Evolutionary conservation across 352 stramenopile species (phyloP).

Genomic region (Phytophthora hybrid): DNA sequence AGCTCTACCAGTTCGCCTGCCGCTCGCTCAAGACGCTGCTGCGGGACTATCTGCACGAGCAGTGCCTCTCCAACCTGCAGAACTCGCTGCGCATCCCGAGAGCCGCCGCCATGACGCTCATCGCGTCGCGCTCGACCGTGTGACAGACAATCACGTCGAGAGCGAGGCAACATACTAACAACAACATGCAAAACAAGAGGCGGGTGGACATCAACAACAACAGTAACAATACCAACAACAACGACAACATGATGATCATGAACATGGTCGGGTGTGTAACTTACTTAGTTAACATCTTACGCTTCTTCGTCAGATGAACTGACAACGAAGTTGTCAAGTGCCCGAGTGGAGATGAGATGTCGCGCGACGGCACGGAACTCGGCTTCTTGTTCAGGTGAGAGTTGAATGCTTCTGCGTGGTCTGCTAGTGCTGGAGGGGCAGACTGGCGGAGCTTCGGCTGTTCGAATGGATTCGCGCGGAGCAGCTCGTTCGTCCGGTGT

Average conservation of each 20-base stretch:
- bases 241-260: background rate
- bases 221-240: background rate
- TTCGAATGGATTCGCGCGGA: background rate
- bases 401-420: background rate
- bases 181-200: background rate
- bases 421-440: background rate
- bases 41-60: slow-evolving; percentile 83
- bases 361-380: slow-evolving; percentile 54
- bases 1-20: slow-evolving; percentile 80
- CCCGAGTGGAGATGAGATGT: slow-evolving; percentile 37
- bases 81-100: slow-evolving; percentile 74
- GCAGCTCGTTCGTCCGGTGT: background rate
- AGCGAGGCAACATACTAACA: slow-evolving; percentile 4
- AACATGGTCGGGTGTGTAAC: background rate
- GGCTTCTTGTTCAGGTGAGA: slow-evolving; percentile 37
- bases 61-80: slow-evolving; percentile 78
- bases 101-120: slow-evolving; percentile 67
- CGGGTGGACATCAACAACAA: background rate
- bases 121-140: slow-evolving; percentile 37
- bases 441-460: background rate
- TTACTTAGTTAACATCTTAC: background rate
- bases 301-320: slow-evolving; percentile 49
- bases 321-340: slow-evolving; percentile 36
- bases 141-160: slow-evolving; percentile 18
- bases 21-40: slow-evolving; percentile 77